Percentiles rank a stretch among this genome's conserved stretches.
phyloP scores from a whole-genome alignment of 306 rosid species.

The Rubus idaeus region DNA sequence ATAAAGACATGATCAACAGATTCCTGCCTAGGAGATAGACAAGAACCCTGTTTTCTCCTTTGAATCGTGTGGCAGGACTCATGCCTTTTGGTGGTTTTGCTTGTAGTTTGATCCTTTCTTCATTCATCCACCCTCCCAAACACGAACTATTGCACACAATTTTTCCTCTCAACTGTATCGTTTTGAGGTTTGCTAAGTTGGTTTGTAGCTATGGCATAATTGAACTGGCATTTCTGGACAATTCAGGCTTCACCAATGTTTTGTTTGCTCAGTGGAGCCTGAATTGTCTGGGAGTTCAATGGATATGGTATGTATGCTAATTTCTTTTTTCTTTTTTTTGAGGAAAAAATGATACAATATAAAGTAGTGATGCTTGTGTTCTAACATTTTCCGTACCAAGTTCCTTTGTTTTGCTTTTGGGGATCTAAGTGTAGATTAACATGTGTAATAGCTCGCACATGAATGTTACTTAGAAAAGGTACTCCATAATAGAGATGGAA shows the following conservation, averaged over 20 bases:
- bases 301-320: neutral
- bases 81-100: neutral
- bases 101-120: conserved; percentile 4
- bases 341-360: neutral
- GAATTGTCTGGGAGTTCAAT: conserved; percentile 4
- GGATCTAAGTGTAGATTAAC: neutral
- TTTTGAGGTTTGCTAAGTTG: neutral
- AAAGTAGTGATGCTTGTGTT: neutral
- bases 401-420: neutral
- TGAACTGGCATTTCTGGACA: neutral
- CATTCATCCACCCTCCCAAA: neutral
- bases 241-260: neutral
- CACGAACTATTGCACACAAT: neutral
- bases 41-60: neutral
- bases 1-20: neutral
- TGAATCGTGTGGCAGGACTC: neutral
- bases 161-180: neutral
- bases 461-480: neutral
- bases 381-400: neutral
- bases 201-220: neutral
- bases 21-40: neutral
- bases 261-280: neutral
- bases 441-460: neutral
- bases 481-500: neutral
- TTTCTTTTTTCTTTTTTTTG: neutral